A percentile compares a stretch with the other conserved stretches of the same genome.
phyloP scores from a whole-genome alignment of 2,329 filamentous ascomycete genomes.

The Capronia coronata region DNA sequence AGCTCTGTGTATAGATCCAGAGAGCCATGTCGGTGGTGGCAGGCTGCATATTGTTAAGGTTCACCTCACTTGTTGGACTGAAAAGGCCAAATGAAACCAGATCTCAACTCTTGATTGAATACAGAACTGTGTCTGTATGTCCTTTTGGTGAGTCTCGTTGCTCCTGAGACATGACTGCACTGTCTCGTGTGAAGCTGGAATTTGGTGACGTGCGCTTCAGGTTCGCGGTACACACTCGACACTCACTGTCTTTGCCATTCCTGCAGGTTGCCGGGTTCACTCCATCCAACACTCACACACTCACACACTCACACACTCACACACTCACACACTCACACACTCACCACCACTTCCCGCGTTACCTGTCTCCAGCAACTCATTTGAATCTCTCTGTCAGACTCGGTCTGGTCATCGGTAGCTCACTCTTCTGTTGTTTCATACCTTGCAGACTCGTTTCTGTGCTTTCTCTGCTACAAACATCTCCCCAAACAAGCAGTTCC shows the following conservation, averaged over 20 bases:
- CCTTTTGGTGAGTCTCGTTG: neutral
- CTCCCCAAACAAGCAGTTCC: too few relatives aligned
- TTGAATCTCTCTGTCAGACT: neutral
- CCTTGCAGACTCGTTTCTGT: neutral
- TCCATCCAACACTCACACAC: neutral
- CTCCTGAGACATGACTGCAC: neutral
- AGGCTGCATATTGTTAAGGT: too few relatives aligned
- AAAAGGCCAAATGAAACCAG: neutral
- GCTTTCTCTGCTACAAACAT: neutral
- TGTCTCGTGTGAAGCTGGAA: neutral
- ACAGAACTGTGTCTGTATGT: too few relatives aligned
- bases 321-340: neutral
- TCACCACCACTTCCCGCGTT: neutral
- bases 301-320: too few relatives aligned
- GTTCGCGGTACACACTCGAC: neutral
- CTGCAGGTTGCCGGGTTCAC: constrained; percentile 16
- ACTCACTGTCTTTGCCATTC: constrained; percentile 9
- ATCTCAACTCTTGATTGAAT: too few relatives aligned
- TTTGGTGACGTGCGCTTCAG: neutral
- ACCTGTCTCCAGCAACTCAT: neutral
- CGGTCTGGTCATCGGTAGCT: neutral
- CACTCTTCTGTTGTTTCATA: neutral
- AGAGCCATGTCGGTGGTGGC: too few relatives aligned
- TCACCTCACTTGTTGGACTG: neutral
- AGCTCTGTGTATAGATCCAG: too few relatives aligned